Conservation (phyloP, 1,284 basidiomycete species). For the Microbotryum scabiosae region DNA sequence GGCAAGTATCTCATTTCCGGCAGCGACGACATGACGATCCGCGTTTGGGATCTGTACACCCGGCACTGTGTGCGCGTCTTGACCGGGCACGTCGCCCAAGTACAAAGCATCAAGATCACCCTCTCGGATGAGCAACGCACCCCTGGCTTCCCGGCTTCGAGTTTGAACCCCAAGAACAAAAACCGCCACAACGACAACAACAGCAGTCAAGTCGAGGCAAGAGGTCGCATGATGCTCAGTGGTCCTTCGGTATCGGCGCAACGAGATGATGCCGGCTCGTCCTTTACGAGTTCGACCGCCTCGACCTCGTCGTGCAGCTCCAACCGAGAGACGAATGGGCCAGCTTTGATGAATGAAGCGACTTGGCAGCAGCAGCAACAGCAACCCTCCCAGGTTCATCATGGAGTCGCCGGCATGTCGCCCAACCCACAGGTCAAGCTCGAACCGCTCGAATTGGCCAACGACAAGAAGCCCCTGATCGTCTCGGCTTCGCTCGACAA, state of each 20-base stretch:
- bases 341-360: too few species aligned
- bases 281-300: too few species aligned
- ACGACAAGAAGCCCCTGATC: slow-evolving; percentile 54
- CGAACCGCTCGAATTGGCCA: slow-evolving; percentile 25
- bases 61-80: slow-evolving; percentile 77
- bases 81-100: slow-evolving; percentile 85
- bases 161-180: not conserved
- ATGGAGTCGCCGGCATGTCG: not conserved
- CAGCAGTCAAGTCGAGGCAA: not conserved
- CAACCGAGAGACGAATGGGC: too few species aligned
- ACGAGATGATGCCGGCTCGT: too few species aligned
- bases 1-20: slow-evolving; percentile 89
- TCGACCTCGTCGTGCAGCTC: too few species aligned
- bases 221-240: not conserved
- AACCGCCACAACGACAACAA: not conserved
- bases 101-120: slow-evolving; percentile 69
- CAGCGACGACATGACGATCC: slow-evolving; percentile 87
- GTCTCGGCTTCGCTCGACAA: slow-evolving; percentile 91
- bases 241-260: too few species aligned
- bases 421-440: not conserved
- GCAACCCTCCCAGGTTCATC: not conserved
- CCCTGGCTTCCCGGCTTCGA: slow-evolving; percentile 31
- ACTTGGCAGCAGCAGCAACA: not conserved
- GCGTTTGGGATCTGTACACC: slow-evolving; percentile 81
- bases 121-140: slow-evolving; percentile 29